phyloP scores from a whole-genome alignment of 2,329 filamentous ascomycete genomes.

The Seiridium cupressi region DNA sequence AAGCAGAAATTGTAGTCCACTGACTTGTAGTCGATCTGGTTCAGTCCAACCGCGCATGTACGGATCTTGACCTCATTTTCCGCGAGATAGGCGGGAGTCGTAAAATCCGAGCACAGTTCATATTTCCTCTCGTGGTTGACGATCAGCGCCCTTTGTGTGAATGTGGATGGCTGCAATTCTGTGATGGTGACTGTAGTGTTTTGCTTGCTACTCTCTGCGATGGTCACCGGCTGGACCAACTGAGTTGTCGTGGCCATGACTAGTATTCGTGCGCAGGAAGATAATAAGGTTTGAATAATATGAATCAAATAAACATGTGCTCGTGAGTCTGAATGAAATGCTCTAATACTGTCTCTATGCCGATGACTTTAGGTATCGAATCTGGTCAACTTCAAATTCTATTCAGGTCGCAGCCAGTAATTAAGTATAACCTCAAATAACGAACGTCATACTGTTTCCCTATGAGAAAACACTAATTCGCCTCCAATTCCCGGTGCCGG shows the following conservation, averaged over 20 bases:
- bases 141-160: conserved; percentile 1
- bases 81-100: neutral
- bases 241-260: neutral
- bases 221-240: neutral
- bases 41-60: conserved; percentile 4
- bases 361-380: too few species aligned
- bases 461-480: neutral
- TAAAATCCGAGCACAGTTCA: neutral
- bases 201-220: neutral
- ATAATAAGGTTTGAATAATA: neutral
- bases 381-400: too few species aligned
- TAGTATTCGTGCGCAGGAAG: neutral
- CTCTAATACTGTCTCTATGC: too few species aligned
- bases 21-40: conserved; percentile 9
- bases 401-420: neutral
- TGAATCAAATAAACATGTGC: neutral
- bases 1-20: conserved; percentile 8
- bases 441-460: neutral
- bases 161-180: conserved; percentile 1
- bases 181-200: neutral
- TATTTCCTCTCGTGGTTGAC: conserved; percentile 6
- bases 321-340: neutral
- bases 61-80: conserved; percentile 7
- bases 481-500: neutral
- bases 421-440: neutral